Evolutionary conservation across 306 rosid species (phyloP), one percentile per base, ranked within the genome.

Genomic region (Dalbergia cochinchinensis): DNA sequence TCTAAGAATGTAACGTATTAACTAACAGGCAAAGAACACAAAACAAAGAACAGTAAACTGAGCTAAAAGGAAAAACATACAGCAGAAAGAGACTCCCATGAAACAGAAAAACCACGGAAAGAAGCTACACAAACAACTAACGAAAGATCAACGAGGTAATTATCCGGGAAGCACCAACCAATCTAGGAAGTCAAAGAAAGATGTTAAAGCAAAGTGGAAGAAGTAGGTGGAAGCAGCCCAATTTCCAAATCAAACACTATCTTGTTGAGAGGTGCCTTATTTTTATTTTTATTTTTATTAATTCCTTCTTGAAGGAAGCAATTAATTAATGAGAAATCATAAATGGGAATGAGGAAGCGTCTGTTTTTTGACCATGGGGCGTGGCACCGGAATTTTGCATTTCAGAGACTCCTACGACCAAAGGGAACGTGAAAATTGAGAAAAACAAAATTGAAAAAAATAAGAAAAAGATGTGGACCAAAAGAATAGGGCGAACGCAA

Each of bases 71-170:
- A 13, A 33, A 60, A 15, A 80, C 80, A 20, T 79, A 79, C 83
- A 51, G 69, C 83, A 85, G 69, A 65, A 63, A 18, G 73, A 82
- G 20, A 39, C 75, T 57, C 41, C 79, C 89, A 82, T 74, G 74
- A 69, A 78, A 69, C 33, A 33, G 58, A 34, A 6, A 61, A 37
- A 7, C 3, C 5, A 19, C 66, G 20, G 1, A 47, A 35, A 7
- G 42, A 34, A 44, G 5, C 14, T 39, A 10, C 8, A 41, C 0
- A 14, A 2, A 39, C 45, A 3, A 35, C 31, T 26, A 26, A 53
- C 6, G 51, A 60, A 34, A 31, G 63, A 35, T 3, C 7, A 68
- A 57, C 4, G 69, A 41, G 11, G 62, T 15, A 74, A 71, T 53
- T 51, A 26, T 53, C 11, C 10, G 34, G 41, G 58, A 71, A 71